These are phyloP conservation scores for Hippophae tibetana DNA, from an alignment of 306 rosid genomes.

Conservation along the genomic window DNA sequence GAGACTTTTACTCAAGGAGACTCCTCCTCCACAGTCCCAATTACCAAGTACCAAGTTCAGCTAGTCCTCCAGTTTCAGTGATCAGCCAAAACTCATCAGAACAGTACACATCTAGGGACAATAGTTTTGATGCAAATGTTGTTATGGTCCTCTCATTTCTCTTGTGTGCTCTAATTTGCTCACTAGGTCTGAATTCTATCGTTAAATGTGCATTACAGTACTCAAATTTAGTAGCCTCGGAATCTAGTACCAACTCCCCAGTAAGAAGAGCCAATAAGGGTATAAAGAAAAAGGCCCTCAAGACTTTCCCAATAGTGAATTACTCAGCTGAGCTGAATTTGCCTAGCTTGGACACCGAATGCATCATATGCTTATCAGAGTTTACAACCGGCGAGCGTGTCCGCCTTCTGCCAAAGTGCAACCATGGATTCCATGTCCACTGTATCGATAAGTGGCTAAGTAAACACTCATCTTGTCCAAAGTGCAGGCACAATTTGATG, in stretches of 20 bases:
- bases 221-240: conserved; percentile 34
- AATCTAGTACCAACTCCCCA: conserved; percentile 9
- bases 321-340: conserved; percentile 45
- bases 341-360: conserved; percentile 56
- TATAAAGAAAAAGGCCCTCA: conserved; percentile 64
- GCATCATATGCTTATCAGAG: conserved; percentile 69
- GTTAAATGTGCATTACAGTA: conserved; percentile 68
- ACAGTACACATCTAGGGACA: conserved; percentile 28
- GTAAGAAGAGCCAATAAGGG: conserved; percentile 37
- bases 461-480: conserved; percentile 47
- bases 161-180: conserved; percentile 74
- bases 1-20: conserved; percentile 49
- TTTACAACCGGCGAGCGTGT: conserved; percentile 50
- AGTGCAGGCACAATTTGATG: conserved; percentile 33
- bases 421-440: conserved; percentile 72
- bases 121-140: conserved; percentile 71
- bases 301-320: conserved; percentile 45
- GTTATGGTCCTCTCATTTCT: conserved; percentile 93
- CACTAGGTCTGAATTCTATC: conserved; percentile 75
- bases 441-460: conserved; percentile 88
- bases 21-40: conserved; percentile 41
- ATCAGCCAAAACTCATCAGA: conserved; percentile 12
- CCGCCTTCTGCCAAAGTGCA: conserved; percentile 67
- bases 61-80: conserved; percentile 26
- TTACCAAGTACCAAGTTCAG: conserved; percentile 22